Evolutionary conservation across 805 yeast species (phyloP).

Genomic region (Isabelozyma rhagii): DNA sequence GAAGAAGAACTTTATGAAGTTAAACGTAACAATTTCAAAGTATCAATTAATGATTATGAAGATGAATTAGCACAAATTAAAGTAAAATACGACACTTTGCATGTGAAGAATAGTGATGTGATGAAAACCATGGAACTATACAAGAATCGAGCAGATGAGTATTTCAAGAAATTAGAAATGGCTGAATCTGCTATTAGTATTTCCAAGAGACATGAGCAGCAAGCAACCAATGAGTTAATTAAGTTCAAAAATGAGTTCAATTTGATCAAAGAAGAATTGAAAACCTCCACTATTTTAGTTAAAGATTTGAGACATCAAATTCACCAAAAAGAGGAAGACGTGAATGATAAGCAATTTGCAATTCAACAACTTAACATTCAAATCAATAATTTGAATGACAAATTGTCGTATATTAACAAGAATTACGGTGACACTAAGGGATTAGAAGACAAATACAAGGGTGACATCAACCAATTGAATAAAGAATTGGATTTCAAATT

Average conservation of each 20-base stretch:
- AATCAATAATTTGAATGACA: conserved; percentile 53
- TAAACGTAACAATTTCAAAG: conserved; percentile 40
- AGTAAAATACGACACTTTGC: conserved; percentile 55
- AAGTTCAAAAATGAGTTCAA: conserved; percentile 40
- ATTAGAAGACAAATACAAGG: conserved; percentile 42
- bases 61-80: conserved; percentile 47
- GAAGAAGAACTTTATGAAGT: conserved; percentile 42
- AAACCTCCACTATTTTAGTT: conserved; percentile 49
- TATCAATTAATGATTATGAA: conserved; percentile 32
- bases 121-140: conserved; percentile 56
- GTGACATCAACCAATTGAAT: conserved; percentile 53
- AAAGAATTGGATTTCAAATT: conserved; percentile 51
- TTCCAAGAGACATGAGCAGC: conserved; percentile 59
- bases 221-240: conserved; percentile 48
- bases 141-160: conserved; percentile 70
- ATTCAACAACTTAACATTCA: conserved; percentile 47
- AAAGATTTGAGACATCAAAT: conserved; percentile 51
- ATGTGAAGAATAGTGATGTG: conserved; percentile 55
- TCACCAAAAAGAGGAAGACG: conserved; percentile 49
- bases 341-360: conserved; percentile 58
- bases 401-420: conserved; percentile 49
- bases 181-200: conserved; percentile 72
- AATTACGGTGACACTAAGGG: conserved; percentile 39
- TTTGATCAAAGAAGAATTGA: conserved; percentile 50
- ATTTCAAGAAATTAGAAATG: conserved; percentile 66